phyloP scores from a whole-genome alignment of 257 asterid species.

The Vinca minor region DNA sequence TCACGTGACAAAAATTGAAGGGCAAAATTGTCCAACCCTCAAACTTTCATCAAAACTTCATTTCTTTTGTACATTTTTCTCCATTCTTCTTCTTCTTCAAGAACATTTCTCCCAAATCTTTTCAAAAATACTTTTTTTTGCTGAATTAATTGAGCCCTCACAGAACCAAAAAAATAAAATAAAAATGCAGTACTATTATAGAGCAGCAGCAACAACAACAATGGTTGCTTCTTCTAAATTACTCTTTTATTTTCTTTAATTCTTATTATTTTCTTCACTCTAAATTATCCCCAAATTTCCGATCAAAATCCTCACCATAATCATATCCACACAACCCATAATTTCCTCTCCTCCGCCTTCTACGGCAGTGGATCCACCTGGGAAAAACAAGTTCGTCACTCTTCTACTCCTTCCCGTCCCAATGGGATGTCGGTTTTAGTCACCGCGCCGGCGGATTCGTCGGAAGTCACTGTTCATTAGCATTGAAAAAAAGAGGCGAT shows the following conservation, averaged over 20 bases:
- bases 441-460: constrained; percentile 91
- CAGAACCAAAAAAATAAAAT: no score
- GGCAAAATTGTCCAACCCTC: constrained; percentile 16
- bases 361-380: constrained; percentile 63
- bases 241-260: constrained; percentile 70
- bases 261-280: constrained; percentile 68
- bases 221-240: constrained; percentile 76
- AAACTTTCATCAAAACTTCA: neutral
- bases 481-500: constrained; percentile 76
- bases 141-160: no score
- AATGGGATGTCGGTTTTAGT: constrained; percentile 75
- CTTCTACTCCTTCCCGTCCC: constrained; percentile 76
- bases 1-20: constrained; percentile 15
- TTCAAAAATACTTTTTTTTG: neutral
- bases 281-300: constrained; percentile 58
- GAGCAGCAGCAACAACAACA: constrained; percentile 7
- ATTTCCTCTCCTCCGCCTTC: constrained; percentile 61
- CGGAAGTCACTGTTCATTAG: constrained; percentile 75
- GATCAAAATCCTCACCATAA: constrained; percentile 14
- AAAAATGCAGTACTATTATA: constrained; percentile 37
- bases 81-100: no score
- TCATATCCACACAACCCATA: constrained; percentile 41
- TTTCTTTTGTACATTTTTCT: constrained; percentile 1
- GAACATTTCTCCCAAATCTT: neutral
- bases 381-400: constrained; percentile 78